Evolutionary conservation across 345 rosid species (phyloP), one percentile per base, ranked within the genome.

Genomic region (Mangifera indica): DNA sequence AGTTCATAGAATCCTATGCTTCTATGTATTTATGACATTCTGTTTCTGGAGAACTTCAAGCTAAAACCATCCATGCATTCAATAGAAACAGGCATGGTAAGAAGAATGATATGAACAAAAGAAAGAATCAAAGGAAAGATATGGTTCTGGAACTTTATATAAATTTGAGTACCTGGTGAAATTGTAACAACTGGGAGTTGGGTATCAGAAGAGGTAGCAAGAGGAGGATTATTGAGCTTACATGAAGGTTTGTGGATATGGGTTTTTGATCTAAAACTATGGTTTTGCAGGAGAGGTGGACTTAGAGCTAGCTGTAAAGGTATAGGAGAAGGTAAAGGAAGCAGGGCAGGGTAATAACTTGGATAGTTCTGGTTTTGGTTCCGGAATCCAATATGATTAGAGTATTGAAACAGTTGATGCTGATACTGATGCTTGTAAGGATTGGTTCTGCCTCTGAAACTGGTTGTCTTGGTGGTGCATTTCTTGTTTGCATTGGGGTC

Each of bases 291-390:
- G 65, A 78, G 40, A 63, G 81, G 81, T 21, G 87, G 90, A 49
- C 83, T 25, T 22, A 77, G 53, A 79, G 88, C 84, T 20, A 78
- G 84, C 14, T 78, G 89, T 52, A 84, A 81, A 65, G 90, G 91
- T 57, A 84, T 72, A 29, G 83, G 81, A 76, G 88, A 85, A 79
- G 88, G 93, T 7, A 68, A 80, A 55, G 88, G 98, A 69, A 83
- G 93, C 76, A 83, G 86, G 73, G 87, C 87, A 14, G 87, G 97
- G 81, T 85, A 78, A 72, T 79, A 81, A 57, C 17, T 60, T 15
- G 71, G 80, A 64, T 37, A 5, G 42, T 71, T 63, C 48, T 74
- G 82, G 84, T 72, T 76, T 25, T 77, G 87, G 77, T 82, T 77
- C 46, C 73, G 81, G 74, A 80, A 78, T 18, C 83, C 83, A 77